Evolutionary conservation across 202 grass and related monocot species (phyloP).

Genomic region (Musa balbisiana): DNA sequence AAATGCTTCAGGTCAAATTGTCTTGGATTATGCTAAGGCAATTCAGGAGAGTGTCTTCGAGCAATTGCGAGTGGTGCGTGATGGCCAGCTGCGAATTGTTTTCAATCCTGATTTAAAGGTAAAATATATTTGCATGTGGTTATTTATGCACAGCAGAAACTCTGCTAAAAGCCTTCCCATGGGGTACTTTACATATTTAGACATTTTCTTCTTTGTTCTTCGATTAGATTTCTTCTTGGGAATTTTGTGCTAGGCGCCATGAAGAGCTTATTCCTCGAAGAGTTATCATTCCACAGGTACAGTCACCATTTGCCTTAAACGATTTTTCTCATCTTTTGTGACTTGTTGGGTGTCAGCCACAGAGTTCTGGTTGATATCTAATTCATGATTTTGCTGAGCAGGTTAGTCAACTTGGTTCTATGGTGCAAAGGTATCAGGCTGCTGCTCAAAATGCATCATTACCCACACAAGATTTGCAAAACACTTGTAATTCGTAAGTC

Average conservation of each 20-base stretch:
- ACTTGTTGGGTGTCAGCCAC: conserved; percentile 7
- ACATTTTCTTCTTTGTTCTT: conserved; percentile 17
- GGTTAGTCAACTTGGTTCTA: conserved; percentile 79
- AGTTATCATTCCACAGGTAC: conserved; percentile 83
- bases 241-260: conserved; percentile 83
- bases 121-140: neutral
- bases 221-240: conserved; percentile 82
- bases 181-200: too few species aligned
- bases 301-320: neutral
- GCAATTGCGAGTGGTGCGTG: conserved; percentile 86
- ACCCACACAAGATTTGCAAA: conserved; percentile 80
- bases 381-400: conserved; percentile 33
- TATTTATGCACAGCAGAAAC: neutral
- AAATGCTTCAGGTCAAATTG: conserved; percentile 82
- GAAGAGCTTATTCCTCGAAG: conserved; percentile 95
- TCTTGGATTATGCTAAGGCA: conserved; percentile 89
- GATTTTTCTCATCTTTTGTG: conserved; percentile 2
- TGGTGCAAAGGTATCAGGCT: conserved; percentile 78
- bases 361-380: conserved; percentile 21
- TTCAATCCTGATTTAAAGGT: conserved; percentile 86
- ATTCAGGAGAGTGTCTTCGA: conserved; percentile 99
- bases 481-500: conserved; percentile 85
- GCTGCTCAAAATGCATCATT: conserved; percentile 53
- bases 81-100: conserved; percentile 90
- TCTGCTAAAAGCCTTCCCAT: too few species aligned